These are phyloP conservation scores for Gryganskiella cystojenkinii DNA, from an alignment of 192 early-diverging fungal species.

Conservation along the genomic window DNA sequence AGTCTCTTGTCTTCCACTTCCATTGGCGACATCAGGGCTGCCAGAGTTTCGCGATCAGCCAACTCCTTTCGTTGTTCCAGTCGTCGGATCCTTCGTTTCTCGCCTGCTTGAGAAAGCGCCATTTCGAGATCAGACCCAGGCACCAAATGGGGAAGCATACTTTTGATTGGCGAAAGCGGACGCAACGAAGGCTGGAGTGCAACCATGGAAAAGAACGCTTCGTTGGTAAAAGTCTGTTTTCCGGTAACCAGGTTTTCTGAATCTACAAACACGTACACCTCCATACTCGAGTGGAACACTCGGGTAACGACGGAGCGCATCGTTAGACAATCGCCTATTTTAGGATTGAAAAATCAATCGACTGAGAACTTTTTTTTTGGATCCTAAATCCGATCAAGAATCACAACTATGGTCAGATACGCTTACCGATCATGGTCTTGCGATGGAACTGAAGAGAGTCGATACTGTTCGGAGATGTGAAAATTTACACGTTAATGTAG, in stretches of 20 bases:
- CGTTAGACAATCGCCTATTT: conserved; percentile 57
- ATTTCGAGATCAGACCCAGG: conserved; percentile 54
- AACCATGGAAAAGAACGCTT: conserved; percentile 67
- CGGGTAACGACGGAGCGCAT: conserved; percentile 65
- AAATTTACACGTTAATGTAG: neutral
- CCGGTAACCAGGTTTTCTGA: conserved; percentile 65
- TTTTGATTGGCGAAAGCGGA: conserved; percentile 2
- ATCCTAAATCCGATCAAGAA: too few relatives aligned
- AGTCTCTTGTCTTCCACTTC: neutral
- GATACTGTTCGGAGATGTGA: conserved; percentile 49
- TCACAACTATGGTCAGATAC: too few relatives aligned
- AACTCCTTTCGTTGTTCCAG: conserved; percentile 54
- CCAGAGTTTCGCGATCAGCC: conserved; percentile 33
- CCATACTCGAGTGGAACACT: conserved; percentile 64
- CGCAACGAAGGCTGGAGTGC: conserved; percentile 20
- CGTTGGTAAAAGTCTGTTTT: conserved; percentile 66
- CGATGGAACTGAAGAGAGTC: conserved; percentile 67
- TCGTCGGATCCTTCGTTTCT: conserved; percentile 51
- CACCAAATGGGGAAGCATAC: conserved; percentile 30
- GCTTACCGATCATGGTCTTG: conserved; percentile 61
- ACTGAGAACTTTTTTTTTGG: conserved; percentile 7
- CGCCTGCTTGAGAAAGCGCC: conserved; percentile 51
- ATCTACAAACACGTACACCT: conserved; percentile 67
- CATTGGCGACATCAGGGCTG: neutral
- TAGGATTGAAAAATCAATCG: neutral